A percentile compares a stretch with the other conserved stretches of the same genome.
These are phyloP conservation scores for Acer saccharum DNA, from an alignment of 345 rosid genomes.

Conservation along the genomic window DNA sequence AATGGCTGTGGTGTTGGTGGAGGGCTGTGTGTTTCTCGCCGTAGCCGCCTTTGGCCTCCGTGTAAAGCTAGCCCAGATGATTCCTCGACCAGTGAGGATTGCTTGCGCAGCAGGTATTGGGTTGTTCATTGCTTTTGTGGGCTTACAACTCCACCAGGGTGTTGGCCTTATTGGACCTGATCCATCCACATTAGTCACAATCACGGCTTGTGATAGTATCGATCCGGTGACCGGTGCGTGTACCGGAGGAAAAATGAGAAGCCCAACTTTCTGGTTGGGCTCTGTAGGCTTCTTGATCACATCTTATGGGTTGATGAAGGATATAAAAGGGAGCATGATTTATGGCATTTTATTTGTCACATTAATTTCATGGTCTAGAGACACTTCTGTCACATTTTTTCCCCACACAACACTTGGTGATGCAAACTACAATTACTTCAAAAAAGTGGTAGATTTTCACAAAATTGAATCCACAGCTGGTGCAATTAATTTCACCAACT, in stretches of 20 bases:
- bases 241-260: constrained; percentile 57
- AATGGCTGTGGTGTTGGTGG: constrained; percentile 65
- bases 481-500: constrained; percentile 57
- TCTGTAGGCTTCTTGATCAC: constrained; percentile 64
- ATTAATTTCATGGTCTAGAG: constrained; percentile 76
- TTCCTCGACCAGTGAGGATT: constrained; percentile 64
- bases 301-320: constrained; percentile 68
- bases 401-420: constrained; percentile 64
- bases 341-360: constrained; percentile 75
- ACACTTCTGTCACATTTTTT: constrained; percentile 68
- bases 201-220: constrained; percentile 56
- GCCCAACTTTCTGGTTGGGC: constrained; percentile 87
- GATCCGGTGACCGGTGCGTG: constrained; percentile 69
- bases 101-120: constrained; percentile 80
- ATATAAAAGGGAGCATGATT: constrained; percentile 81
- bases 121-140: constrained; percentile 82
- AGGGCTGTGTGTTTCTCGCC: constrained; percentile 64
- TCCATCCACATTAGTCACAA: constrained; percentile 56
- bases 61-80: constrained; percentile 58
- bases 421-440: constrained; percentile 61
- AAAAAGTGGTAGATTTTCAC: constrained; percentile 69
- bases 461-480: constrained; percentile 75
- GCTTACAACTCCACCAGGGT: constrained; percentile 78
- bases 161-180: constrained; percentile 87
- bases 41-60: constrained; percentile 69